Conservation (phyloP, 768 basidiomycete species). For the Chiua virens region DNA sequence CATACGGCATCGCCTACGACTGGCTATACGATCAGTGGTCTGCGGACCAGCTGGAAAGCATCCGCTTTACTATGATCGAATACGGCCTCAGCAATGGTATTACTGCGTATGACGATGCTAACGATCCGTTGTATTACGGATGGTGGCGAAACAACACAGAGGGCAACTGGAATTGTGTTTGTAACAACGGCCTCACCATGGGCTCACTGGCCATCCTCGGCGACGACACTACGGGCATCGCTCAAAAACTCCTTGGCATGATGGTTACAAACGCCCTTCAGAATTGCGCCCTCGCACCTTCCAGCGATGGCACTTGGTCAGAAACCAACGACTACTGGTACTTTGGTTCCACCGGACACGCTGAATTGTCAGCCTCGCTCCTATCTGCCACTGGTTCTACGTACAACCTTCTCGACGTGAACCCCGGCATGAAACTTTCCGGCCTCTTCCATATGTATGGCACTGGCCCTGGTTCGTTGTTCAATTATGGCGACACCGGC, state of each 20-base stretch:
- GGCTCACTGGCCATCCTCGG: constrained; percentile 88
- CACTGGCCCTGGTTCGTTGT: constrained; percentile 80
- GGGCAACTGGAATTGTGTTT: constrained; percentile 99
- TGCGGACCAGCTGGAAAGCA: constrained; percentile 63
- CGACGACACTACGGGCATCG: constrained; percentile 75
- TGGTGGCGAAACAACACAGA: constrained; percentile 78
- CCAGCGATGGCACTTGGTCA: constrained; percentile 83
- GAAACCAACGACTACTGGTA: constrained; percentile 97
- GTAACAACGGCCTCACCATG: constrained; percentile 87
- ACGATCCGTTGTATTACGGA: constrained; percentile 41
- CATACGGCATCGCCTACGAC: constrained; percentile 92
- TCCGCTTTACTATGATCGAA: constrained; percentile 70
- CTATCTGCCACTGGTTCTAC: constrained; percentile 83
- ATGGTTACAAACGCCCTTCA: constrained; percentile 72
- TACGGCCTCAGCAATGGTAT: constrained; percentile 76
- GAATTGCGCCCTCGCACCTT: constrained; percentile 69
- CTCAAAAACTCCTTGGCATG: constrained; percentile 60
- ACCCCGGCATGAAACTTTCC: constrained; percentile 70
- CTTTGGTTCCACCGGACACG: constrained; percentile 88
- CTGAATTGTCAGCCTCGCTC: constrained; percentile 85
- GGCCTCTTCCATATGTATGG: constrained; percentile 90
- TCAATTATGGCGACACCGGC: constrained; percentile 61
- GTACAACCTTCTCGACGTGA: constrained; percentile 67
- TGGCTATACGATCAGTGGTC: constrained; percentile 91
- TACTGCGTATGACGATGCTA: constrained; percentile 44